Evolutionary conservation across 371 early-diverging fungal genomes (phyloP), one percentile per base, ranked within the genome.

Genomic region (Rhizopus sp.): DNA sequence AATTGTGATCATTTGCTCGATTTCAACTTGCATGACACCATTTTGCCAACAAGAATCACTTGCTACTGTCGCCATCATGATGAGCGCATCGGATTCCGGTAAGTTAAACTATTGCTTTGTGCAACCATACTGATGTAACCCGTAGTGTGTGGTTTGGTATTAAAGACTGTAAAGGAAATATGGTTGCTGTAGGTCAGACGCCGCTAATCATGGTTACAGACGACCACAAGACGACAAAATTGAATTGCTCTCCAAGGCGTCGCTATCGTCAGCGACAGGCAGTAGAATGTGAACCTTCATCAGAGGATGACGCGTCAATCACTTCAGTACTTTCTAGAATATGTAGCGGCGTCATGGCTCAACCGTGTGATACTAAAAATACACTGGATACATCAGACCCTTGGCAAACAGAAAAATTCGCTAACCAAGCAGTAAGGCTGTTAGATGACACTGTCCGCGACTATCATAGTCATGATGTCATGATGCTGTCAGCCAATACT

Each of bases 51-150:
- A 1, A 86, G 97, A 37, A 93, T 96, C 57, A 94, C 95, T 7
- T 96, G 96, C 70, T 96, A 96, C 69, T 95, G 95, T 73, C 83
- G 96, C 10, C 96, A 96, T 63, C 95, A 95, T 65, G 80, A 85
- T 62, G 96, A 96, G 65, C 91, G 91, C 66, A 68, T 85, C 10
- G 96, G 96, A 0, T 96, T 95, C 70, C 87, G 74, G 79, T 78
- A 73, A 48, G 39, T 40, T 42, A 49, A 46, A 29, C 6, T 23
- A 41, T 46, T 62, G 47, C 49, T 15, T 32, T 55, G 6, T 47
- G 32, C n/a, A 40, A 41, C 38, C 32, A 31, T 37, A 23, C 13
- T 45, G 32, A 39, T 54, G 31, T 46, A 37, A 37, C 31, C 44
- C 16, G n/a, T 59, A 79, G 79, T 59, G 67, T 96, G 34, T 85